Conservation (phyloP, 441 rosid species). For the Pelargonium fulgidum region DNA sequence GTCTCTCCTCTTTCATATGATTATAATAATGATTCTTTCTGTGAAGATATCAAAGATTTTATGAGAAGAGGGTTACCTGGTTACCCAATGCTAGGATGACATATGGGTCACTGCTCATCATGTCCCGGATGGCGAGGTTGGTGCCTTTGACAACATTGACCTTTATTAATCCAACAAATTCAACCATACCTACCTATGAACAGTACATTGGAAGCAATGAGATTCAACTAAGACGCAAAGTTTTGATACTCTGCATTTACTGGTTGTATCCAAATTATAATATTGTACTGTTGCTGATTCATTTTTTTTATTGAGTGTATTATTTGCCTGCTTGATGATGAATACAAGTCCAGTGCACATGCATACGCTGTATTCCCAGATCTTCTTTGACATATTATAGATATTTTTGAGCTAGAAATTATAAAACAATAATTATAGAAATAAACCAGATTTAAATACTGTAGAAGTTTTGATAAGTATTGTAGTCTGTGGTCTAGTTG, state of each 20-base stretch:
- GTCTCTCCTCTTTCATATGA: background rate
- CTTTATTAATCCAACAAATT: constrained; percentile 85
- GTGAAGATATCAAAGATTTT: background rate
- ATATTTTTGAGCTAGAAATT: background rate
- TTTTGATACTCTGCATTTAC: too few species aligned
- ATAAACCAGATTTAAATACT: background rate
- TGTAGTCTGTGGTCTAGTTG: background rate
- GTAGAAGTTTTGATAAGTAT: background rate
- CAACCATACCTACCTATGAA: constrained; percentile 92
- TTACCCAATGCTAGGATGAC: constrained; percentile 78
- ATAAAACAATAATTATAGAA: background rate
- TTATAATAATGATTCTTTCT: background rate
- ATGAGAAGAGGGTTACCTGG: constrained; percentile 52
- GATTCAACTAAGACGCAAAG: constrained; percentile 13
- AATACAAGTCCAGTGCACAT: background rate
- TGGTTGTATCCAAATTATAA: background rate
- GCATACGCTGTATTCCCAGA: background rate
- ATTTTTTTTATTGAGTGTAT: background rate
- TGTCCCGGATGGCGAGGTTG: constrained; percentile 82
- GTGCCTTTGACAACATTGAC: constrained; percentile 95
- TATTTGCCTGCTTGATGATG: background rate
- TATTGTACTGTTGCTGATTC: background rate
- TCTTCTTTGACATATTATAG: constrained; percentile 1
- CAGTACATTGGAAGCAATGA: constrained; percentile 21
- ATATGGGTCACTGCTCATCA: constrained; percentile 86